A percentile compares a stretch with the other conserved stretches of the same genome.
These are phyloP conservation scores for Blastobotrys chiropterorum DNA, from an alignment of 805 yeast genomes.

Conservation along the genomic window DNA sequence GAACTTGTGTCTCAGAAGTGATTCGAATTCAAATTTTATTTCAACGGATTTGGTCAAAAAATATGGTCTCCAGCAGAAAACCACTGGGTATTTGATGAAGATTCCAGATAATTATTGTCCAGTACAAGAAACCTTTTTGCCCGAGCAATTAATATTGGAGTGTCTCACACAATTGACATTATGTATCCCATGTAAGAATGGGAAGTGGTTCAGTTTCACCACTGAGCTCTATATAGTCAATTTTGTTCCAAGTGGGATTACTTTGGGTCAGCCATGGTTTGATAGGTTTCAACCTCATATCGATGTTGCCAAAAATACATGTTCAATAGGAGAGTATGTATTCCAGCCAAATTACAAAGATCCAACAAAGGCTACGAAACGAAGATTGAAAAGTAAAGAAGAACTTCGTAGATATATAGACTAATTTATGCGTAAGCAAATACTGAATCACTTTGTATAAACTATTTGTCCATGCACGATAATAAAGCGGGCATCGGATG, in stretches of 20 bases:
- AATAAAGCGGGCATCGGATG: slow-evolving; percentile 15
- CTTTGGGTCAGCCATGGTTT: not conserved
- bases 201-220: not conserved
- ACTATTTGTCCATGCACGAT: slow-evolving; percentile 19
- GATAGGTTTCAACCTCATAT: not conserved
- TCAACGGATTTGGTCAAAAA: not conserved
- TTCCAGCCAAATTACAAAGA: not conserved
- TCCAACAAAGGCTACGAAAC: not conserved
- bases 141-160: not conserved
- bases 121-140: not conserved
- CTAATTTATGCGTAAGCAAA: too few species aligned
- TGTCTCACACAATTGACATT: not conserved
- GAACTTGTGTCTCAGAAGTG: not conserved
- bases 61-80: not conserved
- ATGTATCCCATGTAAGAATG: not conserved
- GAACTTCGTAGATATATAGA: not conserved
- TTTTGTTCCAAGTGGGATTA: not conserved
- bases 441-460: slow-evolving; percentile 16
- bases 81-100: not conserved
- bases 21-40: not conserved
- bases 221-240: not conserved
- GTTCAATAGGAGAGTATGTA: not conserved
- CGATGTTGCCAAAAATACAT: not conserved
- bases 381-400: not conserved
- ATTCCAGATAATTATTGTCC: not conserved